Conservation (phyloP, 139 green algal species). For the Chlorella sp. region DNA sequence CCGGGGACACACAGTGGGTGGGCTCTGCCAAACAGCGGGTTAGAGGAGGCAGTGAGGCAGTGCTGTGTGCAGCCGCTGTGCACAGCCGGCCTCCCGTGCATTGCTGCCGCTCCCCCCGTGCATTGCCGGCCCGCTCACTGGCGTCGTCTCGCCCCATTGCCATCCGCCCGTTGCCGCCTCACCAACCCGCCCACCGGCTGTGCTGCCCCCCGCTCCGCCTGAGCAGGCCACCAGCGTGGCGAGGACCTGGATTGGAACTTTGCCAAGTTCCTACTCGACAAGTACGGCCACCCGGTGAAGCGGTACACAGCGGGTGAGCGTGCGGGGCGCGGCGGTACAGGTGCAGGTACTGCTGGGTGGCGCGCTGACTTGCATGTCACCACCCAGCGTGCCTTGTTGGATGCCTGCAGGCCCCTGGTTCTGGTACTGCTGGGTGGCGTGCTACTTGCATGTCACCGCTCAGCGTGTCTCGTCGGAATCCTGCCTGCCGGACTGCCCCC, state of each 20-base stretch:
- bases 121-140: no score
- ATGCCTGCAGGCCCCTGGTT: not conserved
- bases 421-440: not conserved
- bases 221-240: not conserved
- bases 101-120: no score
- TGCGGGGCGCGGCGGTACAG: no score
- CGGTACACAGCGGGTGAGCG: conserved; percentile 11
- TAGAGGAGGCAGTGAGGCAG: not conserved
- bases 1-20: no score
- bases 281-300: conserved; percentile 36
- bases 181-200: no score
- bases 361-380: not conserved
- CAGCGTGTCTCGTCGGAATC: not conserved
- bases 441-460: not conserved
- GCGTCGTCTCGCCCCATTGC: not conserved
- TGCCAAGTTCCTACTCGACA: conserved; percentile 34
- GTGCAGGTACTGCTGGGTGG: not conserved
- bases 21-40: no score
- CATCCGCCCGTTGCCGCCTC: not conserved
- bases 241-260: conserved; percentile 29
- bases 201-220: not conserved
- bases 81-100: no score
- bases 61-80: not conserved
- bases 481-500: not conserved
- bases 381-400: not conserved